Base-by-base conservation (phyloP, 2,329 filamentous ascomycete genomes). In the Aspergillus viridinutans region DNA sequence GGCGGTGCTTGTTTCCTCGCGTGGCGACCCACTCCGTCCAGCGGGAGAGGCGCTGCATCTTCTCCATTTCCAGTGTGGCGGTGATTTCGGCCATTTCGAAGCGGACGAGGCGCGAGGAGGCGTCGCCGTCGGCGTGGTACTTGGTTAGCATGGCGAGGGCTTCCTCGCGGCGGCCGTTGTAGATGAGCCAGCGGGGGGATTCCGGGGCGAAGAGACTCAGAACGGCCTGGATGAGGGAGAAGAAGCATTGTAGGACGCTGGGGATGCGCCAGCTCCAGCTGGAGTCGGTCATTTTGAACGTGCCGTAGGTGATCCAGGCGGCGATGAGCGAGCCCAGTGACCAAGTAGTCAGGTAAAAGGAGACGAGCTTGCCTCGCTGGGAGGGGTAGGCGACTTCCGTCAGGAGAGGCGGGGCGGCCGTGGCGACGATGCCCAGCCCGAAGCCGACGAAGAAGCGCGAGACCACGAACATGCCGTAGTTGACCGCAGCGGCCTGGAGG, bases 261-360 rank as follows among this genome's bases (percentile, higher is more conserved):
- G 79, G 79, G 42, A 80, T 67, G 25, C 78, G 68, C 79, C 74
- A 76, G 2, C 68, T 69, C 78, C 78, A 80, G 42, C 70, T 68
- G 57, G 59, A 69, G 1, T 43, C 32, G 32, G 32, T 28, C 49
- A 74, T 72, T 49, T 66, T 65, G 53, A 64, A 62, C 1, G 69
- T 70, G 20, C 67, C 69, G 32, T 38, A 38, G 43, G 64, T 65
- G 4, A 62, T 50, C 67, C 69, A 71, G 1, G 69, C 65, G 1
- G 71, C 69, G 23, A 70, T 56, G 7, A 71, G 63, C 4, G 65
- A 58, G 2, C 69, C 69, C 1, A 69, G 50, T 20, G 59, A 64
- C 61, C 55, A 68, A 3, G 57, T 54, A 1, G 54, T 53, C 4
- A 62, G 63, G 17, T 64, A 54, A 40, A 66, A 60, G 0, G 64